Evolutionary conservation across 139 green algal species (phyloP), one percentile per base, ranked within the genome.

Genomic region (Picochlorum sp.): DNA sequence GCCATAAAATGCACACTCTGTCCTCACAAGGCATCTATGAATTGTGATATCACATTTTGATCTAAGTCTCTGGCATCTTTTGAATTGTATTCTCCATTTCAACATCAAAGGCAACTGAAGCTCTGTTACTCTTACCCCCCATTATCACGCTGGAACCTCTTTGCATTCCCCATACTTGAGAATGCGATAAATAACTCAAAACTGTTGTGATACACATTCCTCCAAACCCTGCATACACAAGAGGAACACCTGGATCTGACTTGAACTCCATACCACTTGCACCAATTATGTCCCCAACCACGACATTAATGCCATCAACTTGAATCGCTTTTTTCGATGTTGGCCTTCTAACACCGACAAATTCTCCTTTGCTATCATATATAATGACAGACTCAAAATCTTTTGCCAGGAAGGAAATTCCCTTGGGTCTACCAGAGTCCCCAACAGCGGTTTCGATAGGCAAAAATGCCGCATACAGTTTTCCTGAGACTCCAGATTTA

Each of bases 151-250:
- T 6, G 24, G 74, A 83, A 25, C 56, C 68, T 31, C n/a, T 24
- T 70, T 95, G 77, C 52, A 82, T 36, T 5, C 80, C 85, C 88
- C 88, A 90, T 32, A 91, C 70, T 73, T 97, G 91, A 24, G 83
- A 93, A 73, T 99, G 92, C 7, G 80, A 93, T 22, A 97, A 63
- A 68, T 96, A 96, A 72, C 73, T 89, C 24, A 99, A 56, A 3
- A 96, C 73, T 1, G 87, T 90, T 2, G 93, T 98, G 29, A 99
- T 70, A 79, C 97, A 97, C 33, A 98, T 69, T 73, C 75, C 72
- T 57, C 64, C 83, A 70, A 92, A 92, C 50, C 85, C 85, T 36
- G 93, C 88, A 68, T 99, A 99, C 16, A 98, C 91, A 3, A 79
- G 70, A 0, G 91, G 93, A 50, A 99, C 85, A 5, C 93, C 93